Evolutionary conservation across 2,329 filamentous ascomycete species (phyloP).

Genomic region (Ophiostoma perfectum): DNA sequence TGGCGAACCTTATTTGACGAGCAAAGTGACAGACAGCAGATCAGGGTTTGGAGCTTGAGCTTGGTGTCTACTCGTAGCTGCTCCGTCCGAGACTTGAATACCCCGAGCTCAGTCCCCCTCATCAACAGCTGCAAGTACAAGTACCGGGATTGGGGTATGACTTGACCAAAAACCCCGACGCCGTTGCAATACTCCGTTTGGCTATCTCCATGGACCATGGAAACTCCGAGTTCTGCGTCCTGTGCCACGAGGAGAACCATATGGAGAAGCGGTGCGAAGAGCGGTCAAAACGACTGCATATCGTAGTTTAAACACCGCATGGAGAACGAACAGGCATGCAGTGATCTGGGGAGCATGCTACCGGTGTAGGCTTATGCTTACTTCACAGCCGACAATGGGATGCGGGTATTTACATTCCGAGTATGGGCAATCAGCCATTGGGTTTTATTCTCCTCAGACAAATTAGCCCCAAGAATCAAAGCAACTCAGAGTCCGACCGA

Average conservation of each 20-base stretch:
- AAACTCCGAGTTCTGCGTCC: not conserved
- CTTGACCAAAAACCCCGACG: not conserved
- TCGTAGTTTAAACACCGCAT: not conserved
- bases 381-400: not conserved
- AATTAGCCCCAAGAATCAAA: not conserved
- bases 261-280: no score
- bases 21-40: no score
- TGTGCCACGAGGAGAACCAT: not conserved
- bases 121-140: not conserved
- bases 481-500: not conserved
- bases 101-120: not conserved
- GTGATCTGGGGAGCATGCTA: no score
- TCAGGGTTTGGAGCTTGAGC: no score
- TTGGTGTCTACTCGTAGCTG: not conserved
- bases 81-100: slow-evolving; percentile 6
- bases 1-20: not conserved
- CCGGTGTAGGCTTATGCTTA: no score
- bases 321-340: not conserved
- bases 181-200: not conserved
- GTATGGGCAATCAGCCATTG: not conserved
- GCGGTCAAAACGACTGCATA: no score
- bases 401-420: slow-evolving; percentile 1
- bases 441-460: not conserved
- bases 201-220: slow-evolving; percentile 2
- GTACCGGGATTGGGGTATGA: not conserved